These are phyloP conservation scores for Xylaria sp. DNA, from an alignment of 2,329 filamentous ascomycete species.

Conservation along the genomic window DNA sequence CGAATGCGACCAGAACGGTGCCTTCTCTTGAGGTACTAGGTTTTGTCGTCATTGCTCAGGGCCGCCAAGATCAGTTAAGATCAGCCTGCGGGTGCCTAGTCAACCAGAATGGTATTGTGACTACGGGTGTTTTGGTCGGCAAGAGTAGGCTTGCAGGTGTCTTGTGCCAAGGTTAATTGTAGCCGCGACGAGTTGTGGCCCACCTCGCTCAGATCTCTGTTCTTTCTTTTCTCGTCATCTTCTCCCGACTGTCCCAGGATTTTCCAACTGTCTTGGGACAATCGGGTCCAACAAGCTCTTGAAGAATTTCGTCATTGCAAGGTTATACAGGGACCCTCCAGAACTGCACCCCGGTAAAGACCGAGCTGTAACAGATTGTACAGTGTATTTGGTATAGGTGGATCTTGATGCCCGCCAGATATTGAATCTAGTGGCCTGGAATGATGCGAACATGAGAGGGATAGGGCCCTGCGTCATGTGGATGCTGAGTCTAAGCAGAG, in stretches of 20 bases:
- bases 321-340: slow-evolving; percentile 14
- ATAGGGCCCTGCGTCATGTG: slow-evolving; percentile 7
- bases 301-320: slow-evolving; percentile 48
- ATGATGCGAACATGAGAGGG: slow-evolving; percentile 3
- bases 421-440: slow-evolving; percentile 2
- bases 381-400: neutral
- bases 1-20: slow-evolving; percentile 36
- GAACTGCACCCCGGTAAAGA: neutral
- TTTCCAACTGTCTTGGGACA: slow-evolving; percentile 41
- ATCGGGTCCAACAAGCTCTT: slow-evolving; percentile 45
- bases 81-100: slow-evolving; percentile 29
- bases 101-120: slow-evolving; percentile 31
- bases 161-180: slow-evolving; percentile 28
- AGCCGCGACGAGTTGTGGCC: slow-evolving; percentile 31
- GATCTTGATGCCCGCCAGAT: neutral
- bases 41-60: slow-evolving; percentile 49
- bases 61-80: slow-evolving; percentile 17
- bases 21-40: slow-evolving; percentile 40
- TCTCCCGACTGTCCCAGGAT: no score
- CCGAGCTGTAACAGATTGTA: neutral
- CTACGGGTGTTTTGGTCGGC: slow-evolving; percentile 16
- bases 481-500: slow-evolving; percentile 7
- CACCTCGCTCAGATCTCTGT: slow-evolving; percentile 63
- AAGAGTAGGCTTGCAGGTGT: slow-evolving; percentile 1
- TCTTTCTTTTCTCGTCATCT: slow-evolving; percentile 54